phyloP scores from a whole-genome alignment of 1,284 basidiomycete genomes.

The Peniophora sp. region DNA sequence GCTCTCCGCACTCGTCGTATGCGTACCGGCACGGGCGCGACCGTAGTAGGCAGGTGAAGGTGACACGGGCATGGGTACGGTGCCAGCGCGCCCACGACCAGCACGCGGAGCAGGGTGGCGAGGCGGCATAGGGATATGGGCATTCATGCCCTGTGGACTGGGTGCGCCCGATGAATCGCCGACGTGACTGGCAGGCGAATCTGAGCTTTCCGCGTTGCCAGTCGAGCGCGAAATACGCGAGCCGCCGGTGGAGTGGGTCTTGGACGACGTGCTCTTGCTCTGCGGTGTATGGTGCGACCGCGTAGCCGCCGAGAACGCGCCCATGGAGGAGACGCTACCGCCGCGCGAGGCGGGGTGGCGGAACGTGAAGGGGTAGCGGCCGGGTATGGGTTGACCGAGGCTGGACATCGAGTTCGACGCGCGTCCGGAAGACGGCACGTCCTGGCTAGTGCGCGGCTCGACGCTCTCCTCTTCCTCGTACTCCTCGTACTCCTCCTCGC shows the following conservation, averaged over 20 bases:
- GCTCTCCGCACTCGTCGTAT: slow-evolving; percentile 32
- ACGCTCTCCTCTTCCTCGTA: slow-evolving; percentile 17
- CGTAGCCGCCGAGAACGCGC: slow-evolving; percentile 19
- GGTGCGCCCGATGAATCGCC: slow-evolving; percentile 17
- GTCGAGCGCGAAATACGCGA: slow-evolving; percentile 49
- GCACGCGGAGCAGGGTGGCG: slow-evolving; percentile 39
- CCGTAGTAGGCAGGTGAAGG: slow-evolving; percentile 28
- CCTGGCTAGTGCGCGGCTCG: slow-evolving; percentile 35
- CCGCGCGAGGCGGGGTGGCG: slow-evolving; percentile 39
- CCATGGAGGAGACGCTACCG: slow-evolving; percentile 33
- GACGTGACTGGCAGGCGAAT: slow-evolving; percentile 32
- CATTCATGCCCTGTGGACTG: slow-evolving; percentile 28
- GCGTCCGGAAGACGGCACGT: slow-evolving; percentile 42
- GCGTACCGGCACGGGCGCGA: slow-evolving; percentile 26
- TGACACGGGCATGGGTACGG: slow-evolving; percentile 39
- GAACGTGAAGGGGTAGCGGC: slow-evolving; percentile 65
- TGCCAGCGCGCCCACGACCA: slow-evolving; percentile 36
- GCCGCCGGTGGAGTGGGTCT: slow-evolving; percentile 31
- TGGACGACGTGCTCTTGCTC: slow-evolving; percentile 30
- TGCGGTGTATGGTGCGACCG: slow-evolving; percentile 18
- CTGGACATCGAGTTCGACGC: slow-evolving; percentile 73
- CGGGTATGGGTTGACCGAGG: slow-evolving; percentile 63
- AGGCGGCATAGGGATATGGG: slow-evolving; percentile 60
- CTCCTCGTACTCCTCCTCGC: slow-evolving; percentile 16
- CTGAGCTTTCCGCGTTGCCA: slow-evolving; percentile 45